Evolutionary conservation across 768 basidiomycete genomes (phyloP).

Genomic region (Russula ochroleuca): DNA sequence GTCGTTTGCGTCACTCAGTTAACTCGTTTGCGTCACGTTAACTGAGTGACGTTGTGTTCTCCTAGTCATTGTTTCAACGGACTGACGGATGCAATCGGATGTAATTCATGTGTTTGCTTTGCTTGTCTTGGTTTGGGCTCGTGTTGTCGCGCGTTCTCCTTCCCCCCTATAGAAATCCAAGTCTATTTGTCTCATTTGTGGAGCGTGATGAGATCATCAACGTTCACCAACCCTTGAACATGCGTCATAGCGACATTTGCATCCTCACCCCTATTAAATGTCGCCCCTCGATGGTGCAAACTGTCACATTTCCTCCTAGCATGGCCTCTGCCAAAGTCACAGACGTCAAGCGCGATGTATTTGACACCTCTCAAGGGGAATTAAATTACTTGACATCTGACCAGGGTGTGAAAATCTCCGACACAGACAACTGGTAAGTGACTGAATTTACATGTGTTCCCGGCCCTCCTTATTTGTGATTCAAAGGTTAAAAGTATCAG

Average conservation of each 20-base stretch:
- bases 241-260: neutral
- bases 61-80: conserved; percentile 4
- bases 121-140: conserved; percentile 4
- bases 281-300: neutral
- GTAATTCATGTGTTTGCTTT: conserved; percentile 3
- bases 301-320: neutral
- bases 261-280: neutral
- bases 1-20: conserved; percentile 22
- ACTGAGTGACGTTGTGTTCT: conserved; percentile 2
- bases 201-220: conserved; percentile 4
- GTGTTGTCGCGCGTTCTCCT: conserved; percentile 2
- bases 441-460: neutral
- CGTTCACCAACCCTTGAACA: neutral
- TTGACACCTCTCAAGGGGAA: conserved; percentile 31
- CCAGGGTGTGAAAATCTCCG: conserved; percentile 51
- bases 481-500: conserved; percentile 51
- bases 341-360: conserved; percentile 36
- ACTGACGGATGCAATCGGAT: conserved; percentile 16
- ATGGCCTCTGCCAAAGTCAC: conserved; percentile 2
- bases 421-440: conserved; percentile 63
- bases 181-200: neutral
- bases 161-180: conserved; percentile 9
- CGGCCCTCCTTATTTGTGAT: neutral
- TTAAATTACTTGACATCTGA: conserved; percentile 50
- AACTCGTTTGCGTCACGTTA: conserved; percentile 20